Evolutionary conservation across 257 asterid species (phyloP).

Genomic region (Verbena officinalis): DNA sequence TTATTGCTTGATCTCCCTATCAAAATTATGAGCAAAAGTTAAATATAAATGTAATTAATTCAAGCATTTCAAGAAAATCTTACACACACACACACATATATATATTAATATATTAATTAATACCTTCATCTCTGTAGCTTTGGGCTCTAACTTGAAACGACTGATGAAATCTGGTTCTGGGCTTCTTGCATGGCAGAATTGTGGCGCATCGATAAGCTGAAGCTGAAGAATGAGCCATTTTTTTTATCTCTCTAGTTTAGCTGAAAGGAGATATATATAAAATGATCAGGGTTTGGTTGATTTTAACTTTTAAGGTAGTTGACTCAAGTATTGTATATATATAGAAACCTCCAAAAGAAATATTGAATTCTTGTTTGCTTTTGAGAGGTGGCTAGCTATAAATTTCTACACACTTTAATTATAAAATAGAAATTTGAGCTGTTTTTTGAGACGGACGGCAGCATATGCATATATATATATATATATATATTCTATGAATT

Average conservation of each 20-base stretch:
- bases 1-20: slow-evolving; percentile 39
- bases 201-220: slow-evolving; percentile 4
- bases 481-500: background rate
- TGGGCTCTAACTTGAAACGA: slow-evolving; percentile 42
- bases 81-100: too few species aligned
- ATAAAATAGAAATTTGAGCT: too few species aligned
- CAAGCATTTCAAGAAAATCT: too few species aligned
- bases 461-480: background rate
- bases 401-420: too few species aligned
- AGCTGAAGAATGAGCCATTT: slow-evolving; percentile 32
- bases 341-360: too few species aligned
- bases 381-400: too few species aligned
- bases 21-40: background rate
- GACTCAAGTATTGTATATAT: too few species aligned
- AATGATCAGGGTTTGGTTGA: background rate
- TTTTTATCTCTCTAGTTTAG: background rate
- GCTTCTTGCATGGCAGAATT: slow-evolving; percentile 25
- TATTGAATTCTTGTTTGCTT: too few species aligned
- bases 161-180: slow-evolving; percentile 21
- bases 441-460: background rate
- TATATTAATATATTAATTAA: background rate
- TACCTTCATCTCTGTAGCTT: slow-evolving; percentile 45
- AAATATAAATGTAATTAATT: background rate
- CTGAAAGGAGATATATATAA: background rate
- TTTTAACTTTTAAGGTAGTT: background rate